These are phyloP conservation scores for Clitopilus passeckerianus DNA, from an alignment of 768 basidiomycete genomes.

Conservation along the genomic window DNA sequence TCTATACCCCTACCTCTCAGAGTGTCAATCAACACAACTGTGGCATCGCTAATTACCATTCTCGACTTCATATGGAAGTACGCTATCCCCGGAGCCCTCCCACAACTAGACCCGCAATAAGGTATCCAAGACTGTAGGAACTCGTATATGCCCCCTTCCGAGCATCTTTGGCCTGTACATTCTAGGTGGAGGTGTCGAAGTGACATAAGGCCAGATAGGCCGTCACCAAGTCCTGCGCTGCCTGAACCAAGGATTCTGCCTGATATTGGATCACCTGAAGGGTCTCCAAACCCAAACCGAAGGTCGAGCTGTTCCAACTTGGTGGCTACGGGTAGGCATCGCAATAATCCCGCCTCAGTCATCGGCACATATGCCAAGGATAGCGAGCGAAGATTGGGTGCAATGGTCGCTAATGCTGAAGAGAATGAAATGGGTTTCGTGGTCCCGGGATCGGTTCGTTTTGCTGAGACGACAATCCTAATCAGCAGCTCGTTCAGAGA, in stretches of 20 bases:
- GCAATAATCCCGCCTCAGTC: slow-evolving; percentile 24
- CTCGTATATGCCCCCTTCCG: not conserved
- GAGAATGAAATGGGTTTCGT: slow-evolving; percentile 18
- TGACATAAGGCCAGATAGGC: not conserved
- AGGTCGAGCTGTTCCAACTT: slow-evolving; percentile 25
- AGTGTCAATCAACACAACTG: not conserved
- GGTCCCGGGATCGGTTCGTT: slow-evolving; percentile 1
- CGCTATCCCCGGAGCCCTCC: not conserved
- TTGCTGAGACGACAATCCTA: not conserved
- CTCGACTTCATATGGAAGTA: not conserved
- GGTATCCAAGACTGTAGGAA: too few species aligned
- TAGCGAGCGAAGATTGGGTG: slow-evolving; percentile 23
- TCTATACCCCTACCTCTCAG: not conserved
- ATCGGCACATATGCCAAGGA: slow-evolving; percentile 33
- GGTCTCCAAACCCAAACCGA: slow-evolving; percentile 26
- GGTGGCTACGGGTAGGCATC: slow-evolving; percentile 24
- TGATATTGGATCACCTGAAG: slow-evolving; percentile 29
- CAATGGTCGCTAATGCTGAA: slow-evolving; percentile 19
- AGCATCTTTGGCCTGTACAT: not conserved
- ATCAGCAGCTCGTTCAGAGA: not conserved
- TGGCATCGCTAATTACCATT: not conserved
- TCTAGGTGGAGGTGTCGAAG: not conserved
- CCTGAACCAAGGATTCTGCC: slow-evolving; percentile 19
- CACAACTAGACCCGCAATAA: not conserved
- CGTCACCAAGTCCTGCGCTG: not conserved